These are phyloP conservation scores for Ulmus americana DNA, from an alignment of 331 rosid genomes.

Conservation along the genomic window DNA sequence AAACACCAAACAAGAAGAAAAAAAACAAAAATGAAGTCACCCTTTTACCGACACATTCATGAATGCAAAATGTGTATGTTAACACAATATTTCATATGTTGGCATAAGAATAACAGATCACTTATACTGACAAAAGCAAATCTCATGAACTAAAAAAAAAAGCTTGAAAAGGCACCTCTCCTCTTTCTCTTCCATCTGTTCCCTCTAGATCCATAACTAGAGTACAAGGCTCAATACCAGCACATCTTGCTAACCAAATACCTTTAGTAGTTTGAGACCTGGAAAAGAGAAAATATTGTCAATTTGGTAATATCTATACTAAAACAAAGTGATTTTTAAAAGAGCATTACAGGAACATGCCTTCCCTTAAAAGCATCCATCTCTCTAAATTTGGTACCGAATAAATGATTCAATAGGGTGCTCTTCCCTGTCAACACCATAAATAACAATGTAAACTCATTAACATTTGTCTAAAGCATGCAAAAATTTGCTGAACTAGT, in stretches of 20 bases:
- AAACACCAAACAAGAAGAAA: conserved; percentile 20
- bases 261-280: conserved; percentile 99
- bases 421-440: conserved; percentile 72
- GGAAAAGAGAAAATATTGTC: conserved; percentile 26
- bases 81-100: background rate
- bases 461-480: background rate
- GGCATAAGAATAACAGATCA: background rate
- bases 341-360: conserved; percentile 38
- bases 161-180: conserved; percentile 61
- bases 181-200: conserved; percentile 98
- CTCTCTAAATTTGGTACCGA: conserved; percentile 82
- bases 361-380: conserved; percentile 98
- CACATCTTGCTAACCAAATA: conserved; percentile 89
- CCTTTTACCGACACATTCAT: background rate
- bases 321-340: conserved; percentile 7
- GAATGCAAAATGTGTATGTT: background rate
- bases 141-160: too few relatives aligned
- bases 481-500: background rate
- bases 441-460: conserved; percentile 8
- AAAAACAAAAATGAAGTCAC: background rate
- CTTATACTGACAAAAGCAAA: too few relatives aligned
- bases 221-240: conserved; percentile 88
- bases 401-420: conserved; percentile 74
- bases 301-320: conserved; percentile 7
- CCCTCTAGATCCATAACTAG: conserved; percentile 99